Percentiles rank a stretch among this genome's conserved stretches.
phyloP scores from a whole-genome alignment of 73 alveolate genomes.

The Paraurostyla sp. region DNA sequence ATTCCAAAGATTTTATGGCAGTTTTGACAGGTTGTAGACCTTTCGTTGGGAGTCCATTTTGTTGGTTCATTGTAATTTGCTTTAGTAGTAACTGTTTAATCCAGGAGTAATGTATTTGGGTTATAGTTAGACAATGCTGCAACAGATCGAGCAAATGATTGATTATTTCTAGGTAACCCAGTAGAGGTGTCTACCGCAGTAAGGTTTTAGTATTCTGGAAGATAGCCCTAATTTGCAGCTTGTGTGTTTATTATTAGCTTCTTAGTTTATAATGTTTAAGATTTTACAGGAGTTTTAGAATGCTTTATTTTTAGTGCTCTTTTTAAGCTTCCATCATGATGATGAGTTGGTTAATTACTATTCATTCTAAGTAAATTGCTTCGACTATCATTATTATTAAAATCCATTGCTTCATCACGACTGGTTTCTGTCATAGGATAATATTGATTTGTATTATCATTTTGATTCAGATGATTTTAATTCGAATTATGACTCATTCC shows the following conservation, averaged over 20 bases:
- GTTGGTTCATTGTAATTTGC: background rate
- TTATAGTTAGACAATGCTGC: constrained; percentile 1
- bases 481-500: constrained; percentile 23
- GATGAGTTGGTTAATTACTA: background rate
- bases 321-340: too few species aligned
- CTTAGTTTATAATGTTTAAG: too few species aligned
- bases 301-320: too few species aligned
- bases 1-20: constrained; percentile 26
- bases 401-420: background rate
- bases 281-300: too few species aligned
- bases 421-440: background rate
- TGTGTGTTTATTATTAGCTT: too few species aligned
- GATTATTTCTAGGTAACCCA: too few species aligned
- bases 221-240: too few species aligned
- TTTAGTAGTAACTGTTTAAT: background rate
- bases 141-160: too few species aligned
- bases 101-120: background rate
- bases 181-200: too few species aligned
- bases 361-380: background rate
- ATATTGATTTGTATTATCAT: background rate
- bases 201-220: too few species aligned
- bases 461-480: background rate
- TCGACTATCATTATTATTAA: background rate
- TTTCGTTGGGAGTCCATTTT: constrained; percentile 53
- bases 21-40: background rate